Conservation (phyloP, 805 yeast species). For the Blastobotrys attinorum region DNA sequence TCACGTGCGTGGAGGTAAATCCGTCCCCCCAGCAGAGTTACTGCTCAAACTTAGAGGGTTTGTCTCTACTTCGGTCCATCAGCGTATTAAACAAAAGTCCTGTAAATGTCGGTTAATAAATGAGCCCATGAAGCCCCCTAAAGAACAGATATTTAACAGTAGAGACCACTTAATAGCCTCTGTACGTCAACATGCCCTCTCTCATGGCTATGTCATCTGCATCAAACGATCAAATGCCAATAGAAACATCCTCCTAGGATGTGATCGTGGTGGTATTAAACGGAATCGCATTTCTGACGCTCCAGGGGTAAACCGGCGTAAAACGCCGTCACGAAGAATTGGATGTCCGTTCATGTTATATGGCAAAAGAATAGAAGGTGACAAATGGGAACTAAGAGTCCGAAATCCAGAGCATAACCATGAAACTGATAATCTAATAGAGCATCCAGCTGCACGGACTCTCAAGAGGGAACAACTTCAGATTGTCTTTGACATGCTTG, state of each 20-base stretch:
- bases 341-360: neutral
- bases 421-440: neutral
- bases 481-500: neutral
- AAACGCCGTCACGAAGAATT: neutral
- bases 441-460: neutral
- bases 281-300: neutral
- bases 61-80: too few relatives aligned
- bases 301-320: neutral
- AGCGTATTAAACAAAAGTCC: too few relatives aligned
- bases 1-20: too few relatives aligned
- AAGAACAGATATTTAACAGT: neutral
- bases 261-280: neutral
- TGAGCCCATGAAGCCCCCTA: slow-evolving; percentile 2
- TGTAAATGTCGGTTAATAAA: too few relatives aligned
- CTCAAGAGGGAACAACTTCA: neutral
- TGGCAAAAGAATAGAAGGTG: neutral
- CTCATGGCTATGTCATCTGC: neutral
- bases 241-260: neutral
- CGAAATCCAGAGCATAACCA: slow-evolving; percentile 1
- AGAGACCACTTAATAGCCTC: neutral
- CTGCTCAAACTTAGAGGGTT: too few relatives aligned
- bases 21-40: too few relatives aligned
- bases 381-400: neutral
- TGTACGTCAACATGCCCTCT: slow-evolving; percentile 1
- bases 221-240: neutral